phyloP scores from a whole-genome alignment of 495 filamentous ascomycete genomes.

The Penicillium pancosmium region DNA sequence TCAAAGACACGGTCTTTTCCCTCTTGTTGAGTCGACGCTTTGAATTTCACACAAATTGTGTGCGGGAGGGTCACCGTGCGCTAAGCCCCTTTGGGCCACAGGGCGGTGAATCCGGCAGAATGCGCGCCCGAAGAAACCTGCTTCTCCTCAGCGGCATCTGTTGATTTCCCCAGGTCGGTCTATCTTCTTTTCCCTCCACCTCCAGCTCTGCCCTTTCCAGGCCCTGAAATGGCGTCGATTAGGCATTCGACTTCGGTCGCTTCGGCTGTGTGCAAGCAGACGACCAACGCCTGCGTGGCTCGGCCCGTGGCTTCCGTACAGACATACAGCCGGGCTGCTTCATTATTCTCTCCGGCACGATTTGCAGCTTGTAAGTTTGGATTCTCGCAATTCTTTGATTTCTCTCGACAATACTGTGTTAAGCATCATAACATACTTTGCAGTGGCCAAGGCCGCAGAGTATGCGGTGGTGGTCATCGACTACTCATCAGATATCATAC shows the following conservation, averaged over 20 bases:
- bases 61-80: slow-evolving; percentile 43
- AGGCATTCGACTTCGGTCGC: slow-evolving; percentile 36
- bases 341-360: slow-evolving; percentile 35
- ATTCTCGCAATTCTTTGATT: not conserved
- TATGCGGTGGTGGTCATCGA: not conserved
- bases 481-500: not conserved
- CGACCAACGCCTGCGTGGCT: slow-evolving; percentile 29
- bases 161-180: slow-evolving; percentile 8
- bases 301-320: slow-evolving; percentile 37
- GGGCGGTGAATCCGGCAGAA: slow-evolving; percentile 33
- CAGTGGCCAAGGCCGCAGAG: not conserved
- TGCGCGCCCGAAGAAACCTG: slow-evolving; percentile 31
- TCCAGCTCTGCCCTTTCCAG: slow-evolving; percentile 10
- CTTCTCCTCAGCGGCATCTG: slow-evolving; percentile 12
- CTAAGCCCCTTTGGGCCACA: slow-evolving; percentile 39
- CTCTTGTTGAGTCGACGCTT: slow-evolving; percentile 10
- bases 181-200: slow-evolving; percentile 11
- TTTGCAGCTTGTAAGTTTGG: slow-evolving; percentile 36
- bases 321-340: slow-evolving; percentile 39
- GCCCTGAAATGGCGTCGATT: slow-evolving; percentile 41
- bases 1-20: slow-evolving; percentile 20
- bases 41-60: slow-evolving; percentile 40
- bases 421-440: not conserved
- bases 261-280: slow-evolving; percentile 43
- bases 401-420: not conserved